These are phyloP conservation scores for Penicillium cinerascens DNA, from an alignment of 495 filamentous ascomycete genomes.

Conservation along the genomic window DNA sequence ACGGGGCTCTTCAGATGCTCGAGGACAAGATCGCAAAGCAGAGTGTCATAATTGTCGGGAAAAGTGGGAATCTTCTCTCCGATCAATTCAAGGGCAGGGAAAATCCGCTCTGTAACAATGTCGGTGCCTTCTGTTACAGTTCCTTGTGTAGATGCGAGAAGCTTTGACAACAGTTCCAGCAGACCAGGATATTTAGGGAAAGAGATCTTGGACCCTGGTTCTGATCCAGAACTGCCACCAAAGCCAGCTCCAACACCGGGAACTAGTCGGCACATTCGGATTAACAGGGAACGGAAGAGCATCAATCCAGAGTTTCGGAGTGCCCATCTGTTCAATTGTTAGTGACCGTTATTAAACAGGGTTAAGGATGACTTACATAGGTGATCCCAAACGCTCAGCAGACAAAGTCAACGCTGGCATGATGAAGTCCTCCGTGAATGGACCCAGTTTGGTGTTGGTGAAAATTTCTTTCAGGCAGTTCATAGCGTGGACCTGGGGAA, in stretches of 20 bases:
- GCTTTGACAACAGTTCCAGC: conserved; percentile 60
- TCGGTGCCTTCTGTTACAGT: conserved; percentile 41
- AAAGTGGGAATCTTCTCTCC: conserved; percentile 45
- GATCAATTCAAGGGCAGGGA: conserved; percentile 84
- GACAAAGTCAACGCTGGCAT: conserved; percentile 71
- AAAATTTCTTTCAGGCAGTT: conserved; percentile 90
- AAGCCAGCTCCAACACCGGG: conserved; percentile 35
- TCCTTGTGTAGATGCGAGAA: conserved; percentile 52
- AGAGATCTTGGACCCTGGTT: conserved; percentile 40
- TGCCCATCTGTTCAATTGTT: conserved; percentile 63
- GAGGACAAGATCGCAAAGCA: conserved; percentile 33
- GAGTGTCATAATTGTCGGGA: conserved; percentile 28
- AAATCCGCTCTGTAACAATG: conserved; percentile 63
- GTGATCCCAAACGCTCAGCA: conserved; percentile 61
- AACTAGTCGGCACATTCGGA: conserved; percentile 52
- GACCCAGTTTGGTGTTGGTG: conserved; percentile 66
- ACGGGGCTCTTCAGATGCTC: conserved; percentile 61
- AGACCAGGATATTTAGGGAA: conserved; percentile 69
- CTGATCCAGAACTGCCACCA: conserved; percentile 41
- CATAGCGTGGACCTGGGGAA: conserved; percentile 90
- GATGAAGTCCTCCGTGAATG: conserved; percentile 61
- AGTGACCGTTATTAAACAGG: not conserved
- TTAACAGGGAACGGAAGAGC: conserved; percentile 78
- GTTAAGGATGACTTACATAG: conserved; percentile 44
- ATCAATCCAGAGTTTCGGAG: conserved; percentile 91